Conservation (phyloP, 768 basidiomycete species). For the Macrolepiota fuliginosa region DNA sequence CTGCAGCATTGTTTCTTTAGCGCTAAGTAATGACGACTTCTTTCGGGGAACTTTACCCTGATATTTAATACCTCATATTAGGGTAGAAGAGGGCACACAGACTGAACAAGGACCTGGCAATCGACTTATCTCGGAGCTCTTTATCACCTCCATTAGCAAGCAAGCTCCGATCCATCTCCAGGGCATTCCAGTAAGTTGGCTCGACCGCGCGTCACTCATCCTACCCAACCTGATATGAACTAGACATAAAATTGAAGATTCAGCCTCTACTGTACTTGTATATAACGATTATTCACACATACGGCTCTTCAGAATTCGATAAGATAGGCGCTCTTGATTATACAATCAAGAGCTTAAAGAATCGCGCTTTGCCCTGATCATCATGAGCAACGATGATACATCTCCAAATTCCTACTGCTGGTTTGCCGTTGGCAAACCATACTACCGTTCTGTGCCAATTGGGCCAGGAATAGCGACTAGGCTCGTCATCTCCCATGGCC, state of each 20-base stretch:
- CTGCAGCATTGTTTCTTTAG: slow-evolving; percentile 33
- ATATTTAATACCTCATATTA: not conserved
- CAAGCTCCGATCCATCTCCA: slow-evolving; percentile 31
- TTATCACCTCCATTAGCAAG: slow-evolving; percentile 28
- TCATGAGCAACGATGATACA: too few relatives aligned
- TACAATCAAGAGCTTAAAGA: too few relatives aligned
- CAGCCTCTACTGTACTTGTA: too few relatives aligned
- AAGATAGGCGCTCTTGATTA: too few relatives aligned
- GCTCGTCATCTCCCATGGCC: slow-evolving; percentile 90
- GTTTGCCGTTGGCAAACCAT: too few relatives aligned
- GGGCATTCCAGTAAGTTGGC: not conserved
- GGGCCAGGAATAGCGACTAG: too few relatives aligned
- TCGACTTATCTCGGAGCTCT: slow-evolving; percentile 31
- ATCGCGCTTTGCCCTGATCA: too few relatives aligned
- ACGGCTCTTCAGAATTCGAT: too few relatives aligned
- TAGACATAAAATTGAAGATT: too few relatives aligned
- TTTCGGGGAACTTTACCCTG: slow-evolving; percentile 13
- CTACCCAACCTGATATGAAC: not conserved
- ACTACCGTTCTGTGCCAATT: too few relatives aligned
- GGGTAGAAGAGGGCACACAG: slow-evolving; percentile 25
- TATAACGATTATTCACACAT: too few relatives aligned
- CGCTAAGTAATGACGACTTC: slow-evolving; percentile 34
- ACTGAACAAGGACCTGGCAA: slow-evolving; percentile 6
- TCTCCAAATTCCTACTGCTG: too few relatives aligned
- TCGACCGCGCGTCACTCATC: not conserved